Evolutionary conservation across 2,329 filamentous ascomycete species (phyloP).

Genomic region (Microascus cirrosus): DNA sequence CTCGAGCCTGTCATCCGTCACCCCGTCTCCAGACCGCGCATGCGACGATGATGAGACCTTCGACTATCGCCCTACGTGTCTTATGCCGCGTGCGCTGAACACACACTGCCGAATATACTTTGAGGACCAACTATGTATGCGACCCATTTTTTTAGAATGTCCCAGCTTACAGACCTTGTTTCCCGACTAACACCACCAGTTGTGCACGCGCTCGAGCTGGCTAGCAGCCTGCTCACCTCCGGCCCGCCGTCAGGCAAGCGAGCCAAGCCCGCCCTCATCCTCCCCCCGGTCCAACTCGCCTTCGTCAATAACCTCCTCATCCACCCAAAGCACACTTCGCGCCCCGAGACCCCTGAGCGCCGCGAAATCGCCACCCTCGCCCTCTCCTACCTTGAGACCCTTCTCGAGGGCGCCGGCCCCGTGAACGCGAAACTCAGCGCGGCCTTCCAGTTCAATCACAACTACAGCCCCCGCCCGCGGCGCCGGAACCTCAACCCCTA

Average conservation of each 20-base stretch:
- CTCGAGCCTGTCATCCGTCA: not conserved
- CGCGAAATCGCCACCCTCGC: slow-evolving; percentile 54
- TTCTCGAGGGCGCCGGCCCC: slow-evolving; percentile 56
- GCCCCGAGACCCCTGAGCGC: slow-evolving; percentile 49
- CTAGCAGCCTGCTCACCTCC: slow-evolving; percentile 46
- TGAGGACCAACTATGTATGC: slow-evolving; percentile 14
- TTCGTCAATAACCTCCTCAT: slow-evolving; percentile 73
- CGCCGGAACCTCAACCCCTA: slow-evolving; percentile 21
- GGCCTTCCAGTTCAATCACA: slow-evolving; percentile 57
- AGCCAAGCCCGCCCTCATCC: slow-evolving; percentile 44
- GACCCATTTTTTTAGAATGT: not conserved
- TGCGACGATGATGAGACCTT: not conserved
- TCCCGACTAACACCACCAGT: slow-evolving; percentile 22
- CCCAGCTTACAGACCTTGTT: not conserved
- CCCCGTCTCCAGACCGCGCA: not conserved
- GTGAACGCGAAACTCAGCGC: slow-evolving; percentile 56
- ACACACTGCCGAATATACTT: slow-evolving; percentile 5
- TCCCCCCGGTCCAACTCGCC: slow-evolving; percentile 62
- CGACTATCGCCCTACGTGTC: not conserved
- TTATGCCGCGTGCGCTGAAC: not conserved
- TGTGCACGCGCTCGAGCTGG: slow-evolving; percentile 47
- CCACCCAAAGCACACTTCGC: slow-evolving; percentile 69
- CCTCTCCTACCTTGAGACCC: slow-evolving; percentile 56
- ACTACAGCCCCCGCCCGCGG: slow-evolving; percentile 13
- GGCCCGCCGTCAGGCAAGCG: slow-evolving; percentile 10